Base-by-base conservation (phyloP, 495 filamentous ascomycete species). In the Penicillium canescens region DNA sequence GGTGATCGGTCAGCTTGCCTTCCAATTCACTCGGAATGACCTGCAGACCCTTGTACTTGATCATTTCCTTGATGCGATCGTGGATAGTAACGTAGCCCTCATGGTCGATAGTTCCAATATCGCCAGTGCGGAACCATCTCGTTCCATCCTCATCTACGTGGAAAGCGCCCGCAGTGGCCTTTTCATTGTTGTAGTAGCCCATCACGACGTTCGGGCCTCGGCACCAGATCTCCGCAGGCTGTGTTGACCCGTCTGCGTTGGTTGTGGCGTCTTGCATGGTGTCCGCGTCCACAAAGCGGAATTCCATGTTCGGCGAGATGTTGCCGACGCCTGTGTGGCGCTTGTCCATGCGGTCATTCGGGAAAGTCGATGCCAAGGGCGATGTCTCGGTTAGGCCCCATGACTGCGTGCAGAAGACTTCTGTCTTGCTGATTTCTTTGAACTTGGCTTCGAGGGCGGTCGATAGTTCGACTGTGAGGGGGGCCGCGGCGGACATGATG, bases 11-110 rank as follows among this genome's bases (percentile, higher is more conserved):
- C 2, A 94, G 70, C 10, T 88, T 60, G 9, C 82, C 86, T 57
- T 92, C 90, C 2, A 93, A 75, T 59, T 94, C 90, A 11, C 89
- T 87, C 0, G 89, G 89, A 6, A 89, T 77, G 14, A 92, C 88
- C 59, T 91, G 89, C 63, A 90, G 86, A 14, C 89, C 89, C 49
- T 78, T 76, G 64, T 90, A 90, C 68, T 91, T 91, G 68, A 92
- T 91, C 57, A 92, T 67, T 65, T 91, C 88, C 75, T 92, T 92
- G 21, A 88, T 75, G 6, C 88, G 81, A 55, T 90, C 88, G 0
- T 85, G 87, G 59, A 90, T 82, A 48, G 66, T 73, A 46, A 86
- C 69, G 52, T 81, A 78, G 6, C 83, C 83, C 10, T 80, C 67
- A 16, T 60, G 53, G 26, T 82, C 78, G 48, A 80, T 71, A 7